Conservation (phyloP, 1,139 yeast species). For the Chernovozyma sophiae-reginae region DNA sequence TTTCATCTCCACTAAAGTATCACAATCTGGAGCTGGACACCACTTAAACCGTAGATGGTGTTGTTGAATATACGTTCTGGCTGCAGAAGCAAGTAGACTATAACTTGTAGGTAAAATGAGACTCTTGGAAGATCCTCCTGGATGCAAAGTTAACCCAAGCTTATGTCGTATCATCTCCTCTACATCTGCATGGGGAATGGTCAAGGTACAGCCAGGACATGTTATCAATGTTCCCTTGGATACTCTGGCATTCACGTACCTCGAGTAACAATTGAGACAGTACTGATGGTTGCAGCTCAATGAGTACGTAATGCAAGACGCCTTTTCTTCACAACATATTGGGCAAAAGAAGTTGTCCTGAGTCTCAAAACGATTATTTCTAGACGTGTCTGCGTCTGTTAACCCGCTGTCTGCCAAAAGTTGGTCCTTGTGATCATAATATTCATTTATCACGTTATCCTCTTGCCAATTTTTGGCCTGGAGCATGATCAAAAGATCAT, state of each 20-base stretch:
- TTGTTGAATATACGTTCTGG: neutral
- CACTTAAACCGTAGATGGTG: constrained; percentile 39
- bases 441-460: constrained; percentile 65
- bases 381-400: constrained; percentile 8
- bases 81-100: neutral
- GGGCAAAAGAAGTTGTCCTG: constrained; percentile 44
- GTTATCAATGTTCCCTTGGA: constrained; percentile 53
- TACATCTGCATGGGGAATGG: constrained; percentile 31
- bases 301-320: constrained; percentile 40
- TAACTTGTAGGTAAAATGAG: neutral
- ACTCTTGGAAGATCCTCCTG: too few relatives aligned
- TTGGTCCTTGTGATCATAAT: constrained; percentile 49
- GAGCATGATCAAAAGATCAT: constrained; percentile 49
- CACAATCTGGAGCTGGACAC: constrained; percentile 91
- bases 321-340: constrained; percentile 65
- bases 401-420: constrained; percentile 51
- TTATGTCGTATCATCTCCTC: constrained; percentile 8
- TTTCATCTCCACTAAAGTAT: constrained; percentile 18
- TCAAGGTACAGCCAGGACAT: constrained; percentile 44
- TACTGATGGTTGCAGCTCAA: constrained; percentile 67
- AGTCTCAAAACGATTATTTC: constrained; percentile 15
- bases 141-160: too few relatives aligned
- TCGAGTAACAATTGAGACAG: constrained; percentile 64
- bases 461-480: constrained; percentile 70
- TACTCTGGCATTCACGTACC: constrained; percentile 52